Percentiles rank a stretch among this genome's conserved stretches.
Conservation (phyloP, 768 basidiomycete genomes). For the Xanthoconium stramineum region DNA sequence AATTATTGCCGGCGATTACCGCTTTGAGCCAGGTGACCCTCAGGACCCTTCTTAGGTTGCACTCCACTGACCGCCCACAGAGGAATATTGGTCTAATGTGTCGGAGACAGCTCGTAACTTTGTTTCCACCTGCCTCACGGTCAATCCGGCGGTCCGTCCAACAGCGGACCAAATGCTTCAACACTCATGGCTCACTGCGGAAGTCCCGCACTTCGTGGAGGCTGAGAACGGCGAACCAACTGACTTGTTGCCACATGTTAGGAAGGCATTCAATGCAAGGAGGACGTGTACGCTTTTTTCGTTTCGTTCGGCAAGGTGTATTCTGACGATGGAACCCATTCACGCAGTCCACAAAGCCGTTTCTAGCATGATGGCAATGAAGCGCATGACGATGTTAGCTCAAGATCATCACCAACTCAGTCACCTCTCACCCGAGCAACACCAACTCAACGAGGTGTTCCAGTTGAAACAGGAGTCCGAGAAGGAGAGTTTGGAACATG, state of each 20-base stretch:
- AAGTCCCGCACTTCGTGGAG: slow-evolving; percentile 65
- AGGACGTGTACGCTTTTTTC: slow-evolving; percentile 62
- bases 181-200: slow-evolving; percentile 66
- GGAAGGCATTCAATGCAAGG: slow-evolving; percentile 86
- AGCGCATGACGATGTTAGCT: slow-evolving; percentile 64
- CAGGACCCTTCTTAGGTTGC: background rate
- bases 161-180: slow-evolving; percentile 71
- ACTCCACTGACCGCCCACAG: slow-evolving; percentile 28
- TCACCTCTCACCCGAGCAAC: slow-evolving; percentile 40
- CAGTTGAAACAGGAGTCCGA: slow-evolving; percentile 82
- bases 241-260: slow-evolving; percentile 86
- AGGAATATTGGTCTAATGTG: slow-evolving; percentile 84
- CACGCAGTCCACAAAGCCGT: slow-evolving; percentile 82
- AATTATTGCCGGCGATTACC: slow-evolving; percentile 90
- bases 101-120: slow-evolving; percentile 81
- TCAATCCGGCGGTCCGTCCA: slow-evolving; percentile 77
- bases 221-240: slow-evolving; percentile 55
- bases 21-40: slow-evolving; percentile 66
- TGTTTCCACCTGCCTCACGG: slow-evolving; percentile 75
- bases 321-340: slow-evolving; percentile 2
- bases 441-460: slow-evolving; percentile 53
- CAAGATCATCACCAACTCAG: slow-evolving; percentile 1
- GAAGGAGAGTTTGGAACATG: slow-evolving; percentile 40
- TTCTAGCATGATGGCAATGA: slow-evolving; percentile 81
- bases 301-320: background rate